phyloP scores from a whole-genome alignment of 1,139 yeast genomes.

The Barnettozyma hawaiiensis region DNA sequence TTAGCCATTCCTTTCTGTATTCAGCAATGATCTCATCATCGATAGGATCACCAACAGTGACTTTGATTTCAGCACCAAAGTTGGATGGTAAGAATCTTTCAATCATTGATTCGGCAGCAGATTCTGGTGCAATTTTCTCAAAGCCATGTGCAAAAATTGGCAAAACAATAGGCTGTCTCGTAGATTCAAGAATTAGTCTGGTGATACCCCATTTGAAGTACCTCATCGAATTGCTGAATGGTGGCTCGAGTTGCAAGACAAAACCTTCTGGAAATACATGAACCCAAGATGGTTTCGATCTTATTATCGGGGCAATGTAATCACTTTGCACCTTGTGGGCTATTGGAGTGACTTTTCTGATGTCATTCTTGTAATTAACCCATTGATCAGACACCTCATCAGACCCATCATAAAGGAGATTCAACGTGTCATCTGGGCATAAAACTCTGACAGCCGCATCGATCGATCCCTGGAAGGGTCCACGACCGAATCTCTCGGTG shows the following conservation, averaged over 20 bases:
- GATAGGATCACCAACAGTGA: slow-evolving; percentile 68
- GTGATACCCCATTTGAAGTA: slow-evolving; percentile 96
- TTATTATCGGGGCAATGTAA: slow-evolving; percentile 42
- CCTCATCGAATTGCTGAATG: slow-evolving; percentile 78
- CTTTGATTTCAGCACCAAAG: slow-evolving; percentile 60
- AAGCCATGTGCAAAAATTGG: slow-evolving; percentile 87
- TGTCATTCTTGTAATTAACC: slow-evolving; percentile 11
- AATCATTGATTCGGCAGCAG: slow-evolving; percentile 45
- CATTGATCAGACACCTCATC: slow-evolving; percentile 14
- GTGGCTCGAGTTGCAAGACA: slow-evolving; percentile 79
- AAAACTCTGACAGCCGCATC: slow-evolving; percentile 88
- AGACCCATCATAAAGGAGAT: slow-evolving; percentile 38
- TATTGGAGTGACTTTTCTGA: slow-evolving; percentile 7
- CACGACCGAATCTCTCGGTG: slow-evolving; percentile 82
- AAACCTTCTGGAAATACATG: slow-evolving; percentile 95
- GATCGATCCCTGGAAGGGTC: slow-evolving; percentile 86
- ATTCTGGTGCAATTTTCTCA: slow-evolving; percentile 84
- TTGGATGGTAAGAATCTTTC: slow-evolving; percentile 60
- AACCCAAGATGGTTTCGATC: slow-evolving; percentile 76
- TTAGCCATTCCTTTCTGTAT: slow-evolving; percentile 66
- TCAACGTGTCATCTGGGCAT: slow-evolving; percentile 70
- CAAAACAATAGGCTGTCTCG: slow-evolving; percentile 79
- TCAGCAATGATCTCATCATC: slow-evolving; percentile 53
- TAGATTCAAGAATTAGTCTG: slow-evolving; percentile 73
- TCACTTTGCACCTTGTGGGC: slow-evolving; percentile 21